phyloP scores from a whole-genome alignment of 257 asterid species.

The Verbascum thapsus region DNA sequence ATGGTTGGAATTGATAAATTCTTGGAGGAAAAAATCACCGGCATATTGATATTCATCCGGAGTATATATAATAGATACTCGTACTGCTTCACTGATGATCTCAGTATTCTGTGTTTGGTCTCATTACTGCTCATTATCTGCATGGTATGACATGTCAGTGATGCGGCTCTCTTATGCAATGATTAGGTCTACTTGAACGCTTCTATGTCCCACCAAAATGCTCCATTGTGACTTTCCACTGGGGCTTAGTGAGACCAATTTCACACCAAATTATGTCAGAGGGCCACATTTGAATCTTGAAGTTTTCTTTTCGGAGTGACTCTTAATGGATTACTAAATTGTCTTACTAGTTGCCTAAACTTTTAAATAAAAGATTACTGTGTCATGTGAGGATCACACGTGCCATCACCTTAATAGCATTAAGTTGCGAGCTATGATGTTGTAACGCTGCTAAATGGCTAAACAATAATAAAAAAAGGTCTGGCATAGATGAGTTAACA shows the following conservation, averaged over 20 bases:
- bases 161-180: slow-evolving; percentile 8
- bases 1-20: not conserved
- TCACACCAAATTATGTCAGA: not conserved
- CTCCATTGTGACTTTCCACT: not conserved
- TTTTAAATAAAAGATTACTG: not conserved
- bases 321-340: slow-evolving; percentile 12
- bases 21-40: not conserved
- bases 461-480: not conserved
- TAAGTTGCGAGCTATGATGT: not conserved
- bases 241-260: not conserved
- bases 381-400: slow-evolving; percentile 14
- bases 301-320: not conserved
- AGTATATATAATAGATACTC: not conserved
- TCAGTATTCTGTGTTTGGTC: not conserved
- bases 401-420: not conserved
- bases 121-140: not conserved
- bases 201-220: not conserved
- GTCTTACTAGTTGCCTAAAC: not conserved
- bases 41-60: too few relatives aligned
- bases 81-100: not conserved
- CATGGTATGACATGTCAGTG: not conserved
- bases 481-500: not conserved
- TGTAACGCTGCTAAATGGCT: not conserved
- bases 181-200: not conserved
- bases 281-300: not conserved